Evolutionary conservation across 176 grass and related monocot genomes (phyloP), one percentile per base, ranked within the genome.

Genomic region (Avena insularis): DNA sequence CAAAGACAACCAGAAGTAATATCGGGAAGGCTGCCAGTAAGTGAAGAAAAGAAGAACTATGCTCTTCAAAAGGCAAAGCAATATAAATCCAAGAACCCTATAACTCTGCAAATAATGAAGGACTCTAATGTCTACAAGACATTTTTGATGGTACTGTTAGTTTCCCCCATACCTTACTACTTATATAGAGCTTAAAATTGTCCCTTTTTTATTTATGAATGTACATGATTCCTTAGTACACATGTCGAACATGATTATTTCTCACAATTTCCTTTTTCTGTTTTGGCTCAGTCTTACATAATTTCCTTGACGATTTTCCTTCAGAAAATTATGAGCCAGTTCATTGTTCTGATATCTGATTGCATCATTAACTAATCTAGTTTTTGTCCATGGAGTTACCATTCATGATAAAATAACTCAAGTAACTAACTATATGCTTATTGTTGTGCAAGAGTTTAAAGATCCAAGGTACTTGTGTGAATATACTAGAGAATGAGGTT

Each of bases 141-240:
- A 72, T 92, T 95, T 93, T 93, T 89, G 57, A 75, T 98, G 93
- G 96, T 95, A 95, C 82, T 71, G 19, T 65, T 19, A 53, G 46
- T 69, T 82, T 43, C 19, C 45, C 67, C 29, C 1, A 66, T 70
- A 66, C 45, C 46, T n/a, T 85, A 72, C 35, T 82, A 72, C 43
- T 50, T 87, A 62, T 53, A 80, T 67, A 0, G 11, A 83, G 3
- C 12, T 53, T n/a, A 8, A 43, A 75, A 78, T 10, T 82, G 9
- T 76, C 33, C 29, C 5, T 46, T 48, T 33, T 86, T 79, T 46
- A 53, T 55, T 5, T 78, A 56, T 56, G 12, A 21, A 12, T 74
- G 54, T 40, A 66, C 33, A 79, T 8, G 21, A 47, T 90, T 83
- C 21, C 40, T 47, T 53, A 23, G 16, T 81, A 48, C 60, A 56